Conservation (phyloP, 1,284 basidiomycete species). For the Gomphus sp. region DNA sequence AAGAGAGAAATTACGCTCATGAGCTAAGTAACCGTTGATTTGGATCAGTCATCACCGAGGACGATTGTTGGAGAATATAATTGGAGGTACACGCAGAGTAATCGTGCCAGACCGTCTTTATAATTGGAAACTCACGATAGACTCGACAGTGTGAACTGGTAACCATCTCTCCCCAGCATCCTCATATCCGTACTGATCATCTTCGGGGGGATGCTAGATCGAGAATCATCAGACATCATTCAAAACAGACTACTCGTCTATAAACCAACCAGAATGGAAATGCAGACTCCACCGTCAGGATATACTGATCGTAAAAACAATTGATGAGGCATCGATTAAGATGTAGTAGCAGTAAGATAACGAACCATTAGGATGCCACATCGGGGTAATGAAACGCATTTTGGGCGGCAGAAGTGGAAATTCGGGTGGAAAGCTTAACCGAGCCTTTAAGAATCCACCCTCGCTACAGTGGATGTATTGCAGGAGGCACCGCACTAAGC, state of each 20-base stretch:
- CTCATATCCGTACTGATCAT: slow-evolving; percentile 98
- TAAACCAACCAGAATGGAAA: slow-evolving; percentile 82
- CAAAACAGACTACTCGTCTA: background rate
- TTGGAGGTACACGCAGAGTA: slow-evolving; percentile 9
- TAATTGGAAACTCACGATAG: slow-evolving; percentile 64
- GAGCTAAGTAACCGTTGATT: slow-evolving; percentile 47
- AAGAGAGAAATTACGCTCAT: slow-evolving; percentile 94
- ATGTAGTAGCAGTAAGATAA: slow-evolving; percentile 8
- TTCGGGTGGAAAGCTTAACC: slow-evolving; percentile 81
- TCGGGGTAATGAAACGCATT: slow-evolving; percentile 91
- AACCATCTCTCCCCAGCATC: slow-evolving; percentile 97
- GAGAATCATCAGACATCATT: slow-evolving; percentile 5
- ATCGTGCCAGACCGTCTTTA: slow-evolving; percentile 9
- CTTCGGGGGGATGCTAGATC: slow-evolving; percentile 83
- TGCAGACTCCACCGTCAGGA: slow-evolving; percentile 82
- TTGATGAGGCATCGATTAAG: background rate
- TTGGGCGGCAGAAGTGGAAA: slow-evolving; percentile 91
- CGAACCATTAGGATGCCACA: slow-evolving; percentile 99
- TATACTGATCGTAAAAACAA: slow-evolving; percentile 55
- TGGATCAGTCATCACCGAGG: background rate
- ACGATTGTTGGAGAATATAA: slow-evolving; percentile 4
- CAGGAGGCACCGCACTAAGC: background rate
- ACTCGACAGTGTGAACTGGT: slow-evolving; percentile 95
- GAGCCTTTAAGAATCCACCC: slow-evolving; percentile 87
- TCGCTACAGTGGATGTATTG: slow-evolving; percentile 43